These are phyloP conservation scores for Gryganskiella cystojenkinii DNA, from an alignment of 192 early-diverging fungal genomes.

Conservation along the genomic window DNA sequence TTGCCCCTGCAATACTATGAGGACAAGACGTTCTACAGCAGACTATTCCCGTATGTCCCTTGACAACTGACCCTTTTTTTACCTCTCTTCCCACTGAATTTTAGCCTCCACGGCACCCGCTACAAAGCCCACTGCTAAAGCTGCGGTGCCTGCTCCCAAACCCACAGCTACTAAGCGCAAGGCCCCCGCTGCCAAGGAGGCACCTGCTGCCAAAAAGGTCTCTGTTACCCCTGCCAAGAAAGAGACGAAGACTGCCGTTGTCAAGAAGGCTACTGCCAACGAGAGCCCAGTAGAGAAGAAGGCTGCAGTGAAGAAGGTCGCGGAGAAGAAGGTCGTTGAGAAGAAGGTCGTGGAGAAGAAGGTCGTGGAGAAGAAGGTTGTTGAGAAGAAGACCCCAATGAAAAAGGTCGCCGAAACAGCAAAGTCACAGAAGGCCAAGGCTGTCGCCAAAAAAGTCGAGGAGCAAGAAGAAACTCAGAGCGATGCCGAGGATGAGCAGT, in stretches of 20 bases:
- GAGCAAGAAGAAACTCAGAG: slow-evolving; percentile 54
- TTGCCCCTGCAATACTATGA: too few relatives aligned
- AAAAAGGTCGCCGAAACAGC: slow-evolving; percentile 4
- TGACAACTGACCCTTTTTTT: not conserved
- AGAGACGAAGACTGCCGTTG: slow-evolving; percentile 49
- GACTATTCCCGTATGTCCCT: not conserved
- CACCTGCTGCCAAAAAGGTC: slow-evolving; percentile 39
- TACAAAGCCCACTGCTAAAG: slow-evolving; percentile 13
- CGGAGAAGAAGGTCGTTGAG: slow-evolving; percentile 54
- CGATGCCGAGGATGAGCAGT: slow-evolving; percentile 46
- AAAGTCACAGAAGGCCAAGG: slow-evolving; percentile 31
- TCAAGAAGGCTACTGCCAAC: slow-evolving; percentile 14
- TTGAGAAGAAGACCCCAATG: slow-evolving; percentile 20
- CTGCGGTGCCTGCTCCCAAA: slow-evolving; percentile 9
- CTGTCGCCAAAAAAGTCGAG: slow-evolving; percentile 19
- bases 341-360: slow-evolving; percentile 31
- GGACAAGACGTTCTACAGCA: too few relatives aligned
- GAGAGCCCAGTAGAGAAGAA: slow-evolving; percentile 21
- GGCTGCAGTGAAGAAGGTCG: slow-evolving; percentile 51
- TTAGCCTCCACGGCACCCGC: slow-evolving; percentile 21
- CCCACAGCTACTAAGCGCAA: slow-evolving; percentile 32
- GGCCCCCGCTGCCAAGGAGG: slow-evolving; percentile 29
- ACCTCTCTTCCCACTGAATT: not conserved
- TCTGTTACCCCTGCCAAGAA: slow-evolving; percentile 38
- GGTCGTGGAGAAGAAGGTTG: slow-evolving; percentile 13